These are phyloP conservation scores for Rhodamnia argentea DNA, from an alignment of 345 rosid species.

Conservation along the genomic window DNA sequence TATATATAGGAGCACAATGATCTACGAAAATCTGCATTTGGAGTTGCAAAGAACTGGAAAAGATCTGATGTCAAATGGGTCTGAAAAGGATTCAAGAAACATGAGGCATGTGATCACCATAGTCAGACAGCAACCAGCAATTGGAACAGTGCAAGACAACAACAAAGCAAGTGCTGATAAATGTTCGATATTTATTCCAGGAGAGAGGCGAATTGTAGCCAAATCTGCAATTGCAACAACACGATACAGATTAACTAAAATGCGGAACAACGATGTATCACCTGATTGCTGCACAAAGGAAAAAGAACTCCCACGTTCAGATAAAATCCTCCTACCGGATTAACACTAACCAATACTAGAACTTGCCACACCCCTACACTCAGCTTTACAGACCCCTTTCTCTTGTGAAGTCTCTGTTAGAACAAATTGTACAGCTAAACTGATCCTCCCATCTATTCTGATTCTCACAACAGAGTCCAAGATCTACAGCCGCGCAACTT, in stretches of 20 bases:
- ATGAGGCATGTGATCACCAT: not conserved
- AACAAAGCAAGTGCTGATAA: not conserved
- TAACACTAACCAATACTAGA: not conserved
- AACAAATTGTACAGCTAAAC: constrained; percentile 1
- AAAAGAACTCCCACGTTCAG: not conserved
- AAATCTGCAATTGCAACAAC: not conserved
- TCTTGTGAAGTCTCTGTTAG: not conserved
- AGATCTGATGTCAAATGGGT: not conserved
- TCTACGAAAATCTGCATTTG: not conserved
- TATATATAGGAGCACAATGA: not conserved
- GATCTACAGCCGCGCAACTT: not conserved
- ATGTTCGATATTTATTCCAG: not conserved
- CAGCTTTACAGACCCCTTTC: not conserved
- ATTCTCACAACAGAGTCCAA: not conserved
- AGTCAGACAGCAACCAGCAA: not conserved
- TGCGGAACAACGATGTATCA: not conserved
- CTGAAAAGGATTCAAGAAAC: not conserved
- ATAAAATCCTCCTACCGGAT: not conserved
- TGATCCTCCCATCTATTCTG: not conserved
- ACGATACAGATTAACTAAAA: not conserved
- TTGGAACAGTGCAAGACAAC: not conserved
- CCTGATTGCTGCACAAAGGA: not conserved
- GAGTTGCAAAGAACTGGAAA: not conserved
- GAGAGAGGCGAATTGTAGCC: not conserved
- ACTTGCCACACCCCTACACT: not conserved